Conservation (phyloP, 2,329 filamentous ascomycete species). For the Parascedosporium putredinis region DNA sequence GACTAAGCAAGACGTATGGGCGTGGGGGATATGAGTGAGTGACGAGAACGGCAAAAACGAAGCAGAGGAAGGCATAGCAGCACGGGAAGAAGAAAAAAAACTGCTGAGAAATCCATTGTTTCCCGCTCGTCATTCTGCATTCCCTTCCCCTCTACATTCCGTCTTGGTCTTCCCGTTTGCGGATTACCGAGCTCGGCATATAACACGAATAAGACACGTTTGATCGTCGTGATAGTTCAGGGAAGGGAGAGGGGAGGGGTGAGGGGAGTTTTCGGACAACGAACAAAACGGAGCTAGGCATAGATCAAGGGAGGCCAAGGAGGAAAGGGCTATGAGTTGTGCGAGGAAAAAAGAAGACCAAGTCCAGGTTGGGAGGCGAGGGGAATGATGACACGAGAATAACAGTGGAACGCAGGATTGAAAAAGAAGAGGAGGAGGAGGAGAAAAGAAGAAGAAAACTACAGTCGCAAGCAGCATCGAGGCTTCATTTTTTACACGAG, state of each 20-base stretch:
- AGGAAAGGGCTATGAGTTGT: background rate
- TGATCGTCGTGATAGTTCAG: slow-evolving; percentile 1
- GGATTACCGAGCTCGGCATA: background rate
- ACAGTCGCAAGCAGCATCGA: background rate
- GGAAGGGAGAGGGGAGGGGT: background rate
- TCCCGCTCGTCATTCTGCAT: background rate
- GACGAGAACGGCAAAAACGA: background rate
- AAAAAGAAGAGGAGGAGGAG: background rate
- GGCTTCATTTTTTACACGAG: background rate
- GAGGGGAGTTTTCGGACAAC: background rate
- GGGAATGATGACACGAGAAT: background rate
- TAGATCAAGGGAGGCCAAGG: background rate
- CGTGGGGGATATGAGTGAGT: background rate
- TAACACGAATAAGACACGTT: background rate
- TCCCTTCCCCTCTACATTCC: background rate
- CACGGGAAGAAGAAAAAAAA: background rate
- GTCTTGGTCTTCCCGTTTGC: background rate
- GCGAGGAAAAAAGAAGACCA: no score
- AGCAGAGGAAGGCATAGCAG: background rate
- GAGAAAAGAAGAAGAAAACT: background rate
- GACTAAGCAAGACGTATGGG: no score
- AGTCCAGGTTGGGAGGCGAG: no score
- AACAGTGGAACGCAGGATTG: background rate
- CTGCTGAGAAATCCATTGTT: slow-evolving; percentile 1
- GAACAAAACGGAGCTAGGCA: background rate